Evolutionary conservation across 2,329 filamentous ascomycete genomes (phyloP), one percentile per base, ranked within the genome.

Genomic region (Talaromyces pinophilus): DNA sequence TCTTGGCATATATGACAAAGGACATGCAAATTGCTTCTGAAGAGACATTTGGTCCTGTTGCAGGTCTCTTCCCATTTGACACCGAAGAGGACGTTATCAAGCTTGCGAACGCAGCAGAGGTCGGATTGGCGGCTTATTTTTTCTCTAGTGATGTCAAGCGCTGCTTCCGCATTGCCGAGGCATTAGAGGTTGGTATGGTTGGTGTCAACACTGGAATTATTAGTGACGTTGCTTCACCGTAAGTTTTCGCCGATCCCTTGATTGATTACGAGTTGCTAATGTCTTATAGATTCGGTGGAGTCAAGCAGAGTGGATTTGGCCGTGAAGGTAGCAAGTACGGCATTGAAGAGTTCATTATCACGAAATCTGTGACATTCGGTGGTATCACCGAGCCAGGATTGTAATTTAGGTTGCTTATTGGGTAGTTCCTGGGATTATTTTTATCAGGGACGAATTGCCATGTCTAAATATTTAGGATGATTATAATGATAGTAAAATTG

Each of bases 21-120:
- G 88, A 93, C 50, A 98, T 98, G 95, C 85, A 87, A 67, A 85
- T 98, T 71, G 89, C 92, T 4, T 83, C 83, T 1, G 94, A 98
- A 79, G 95, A 99, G 83, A 99, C 94, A 0, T 99, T 99, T 76
- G 95, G 95, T 0, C 95, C 95, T 2, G 91, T 98, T 0, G 94
- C 93, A 0, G 94, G 91, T 0, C 80, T 98, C 15, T 97, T 97
- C 83, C 86, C 88, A 59, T 99, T 98, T 75, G 86, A 92, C 57
- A 92, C 90, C 0, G 95, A 98, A 80, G 89, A 90, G 63, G 93
- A 98, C 73, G 95, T 97, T 5, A 88, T 98, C 35, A 83, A 86
- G 69, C 81, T 94, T 70, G 94, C 95, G 3, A 99, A 99, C 79
- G 79, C 82, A 50, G 84, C 92, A 1, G 89, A 94, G 62, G 93